Base-by-base conservation (phyloP, 495 filamentous ascomycete genomes). In the Annulohypoxylon nitens region DNA sequence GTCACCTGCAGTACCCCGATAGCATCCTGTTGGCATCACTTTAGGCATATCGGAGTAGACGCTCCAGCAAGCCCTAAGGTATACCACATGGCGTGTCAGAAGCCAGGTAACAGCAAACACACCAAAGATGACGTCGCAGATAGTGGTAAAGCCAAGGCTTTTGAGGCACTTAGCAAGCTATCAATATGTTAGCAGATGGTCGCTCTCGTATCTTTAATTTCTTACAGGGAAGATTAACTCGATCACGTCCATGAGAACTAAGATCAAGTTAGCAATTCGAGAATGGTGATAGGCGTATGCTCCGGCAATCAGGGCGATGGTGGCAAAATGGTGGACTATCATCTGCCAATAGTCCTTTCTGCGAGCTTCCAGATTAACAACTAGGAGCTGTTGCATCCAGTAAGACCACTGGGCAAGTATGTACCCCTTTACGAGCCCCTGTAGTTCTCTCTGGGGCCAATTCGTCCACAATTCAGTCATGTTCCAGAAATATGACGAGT, bases 211-310 rank as follows among this genome's bases (percentile, higher is more conserved):
- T 23, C 1, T 41, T 18, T 30, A 20, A 9, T 1, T 20, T 51
- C 57, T 60, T 43, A 60, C 57, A n/a, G 57, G 57, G 37, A 60
- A 60, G 8, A 60, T 60, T 26, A 60, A 60, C 57, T 60, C 57
- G 23, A 60, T 60, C 26, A 43, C 9, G 30, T 60, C 57, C 57
- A 60, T 60, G 16, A 60, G 18, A 43, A 60, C 57, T 60, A 60
- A 8, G 37, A 60, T 60, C 37, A 60, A 43, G 36, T 60, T 60
- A 43, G 57, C 34, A 45, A 60, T 37, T 60, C 18, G 57, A 26
- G 7, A 43, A 39, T 60, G 57, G 18, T 60, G 57, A 20, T 60
- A 60, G 36, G 37, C 57, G 30, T 60, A 60, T n/a, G 18, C 36
- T 12, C 36, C 43, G 7, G 57, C 57, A 60, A 60, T 60, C 57